Evolutionary conservation across 345 rosid species (phyloP), one percentile per base, ranked within the genome.

Genomic region (Toxicodendron radicans): DNA sequence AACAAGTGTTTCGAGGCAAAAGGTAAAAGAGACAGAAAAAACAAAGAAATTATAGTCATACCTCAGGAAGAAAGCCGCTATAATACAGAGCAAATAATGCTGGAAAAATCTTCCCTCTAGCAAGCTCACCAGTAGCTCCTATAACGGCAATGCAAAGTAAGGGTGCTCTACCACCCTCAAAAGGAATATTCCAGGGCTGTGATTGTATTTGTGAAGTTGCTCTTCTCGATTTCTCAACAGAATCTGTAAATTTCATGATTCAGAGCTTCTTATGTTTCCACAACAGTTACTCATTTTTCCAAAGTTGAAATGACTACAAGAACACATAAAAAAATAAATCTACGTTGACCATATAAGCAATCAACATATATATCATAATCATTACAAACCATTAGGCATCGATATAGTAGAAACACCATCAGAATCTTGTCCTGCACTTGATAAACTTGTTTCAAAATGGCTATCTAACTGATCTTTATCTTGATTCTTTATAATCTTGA

Each of bases 31-130:
- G 54, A 27, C 23, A 21, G 64, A 58, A 17, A n/a, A 24, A 3
- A 24, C 11, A 65, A 21, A 41, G 51, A 35, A 38, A 74, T 61
- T 20, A 49, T 24, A 65, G 23, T 56, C 75, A 74, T 74, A 90
- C 97, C 95, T 92, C 86, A 46, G 92, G 91, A 79, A 90, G 87
- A 85, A 89, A 89, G 52, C 95, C 95, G 61, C 89, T 90, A 68
- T 86, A 87, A 74, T 85, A 90, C 71, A 92, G 80, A 27, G 97
- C 95, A 83, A 90, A 92, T 56, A 92, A 66, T 58, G 94, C 95
- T 7, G 89, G 94, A 57, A 90, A 92, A 73, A 87, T 83, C 80
- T 89, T 89, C 51, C 78, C 72, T 75, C 81, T 87, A 38, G 97
- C 94, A 54, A 90, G 80, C 73, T 87, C 95, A 68, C 95, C 93